Conservation (phyloP, 192 early-diverging fungal genomes). For the Haplosporangium gracile region DNA sequence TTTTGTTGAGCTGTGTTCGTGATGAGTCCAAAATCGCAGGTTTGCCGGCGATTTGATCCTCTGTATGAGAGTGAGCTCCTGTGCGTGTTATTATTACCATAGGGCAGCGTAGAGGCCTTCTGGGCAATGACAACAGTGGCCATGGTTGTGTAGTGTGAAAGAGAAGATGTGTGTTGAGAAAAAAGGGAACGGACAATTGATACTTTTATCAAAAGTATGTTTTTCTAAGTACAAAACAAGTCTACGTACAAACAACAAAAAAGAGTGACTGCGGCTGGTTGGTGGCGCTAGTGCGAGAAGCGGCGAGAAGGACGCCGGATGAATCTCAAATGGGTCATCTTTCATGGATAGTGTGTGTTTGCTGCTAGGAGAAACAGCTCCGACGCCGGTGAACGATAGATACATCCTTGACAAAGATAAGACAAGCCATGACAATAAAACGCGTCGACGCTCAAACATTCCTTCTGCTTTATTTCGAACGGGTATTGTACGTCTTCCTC, state of each 20-base stretch:
- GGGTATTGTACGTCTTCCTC: not conserved
- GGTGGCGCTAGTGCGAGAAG: not conserved
- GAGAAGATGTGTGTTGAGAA: not conserved
- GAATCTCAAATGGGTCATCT: not conserved
- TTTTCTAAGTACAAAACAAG: not conserved
- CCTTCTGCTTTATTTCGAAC: not conserved
- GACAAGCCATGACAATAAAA: not conserved
- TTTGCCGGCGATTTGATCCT: not conserved
- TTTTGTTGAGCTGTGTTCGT: not conserved
- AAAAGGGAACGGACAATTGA: not conserved
- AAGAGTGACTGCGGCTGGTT: conserved; percentile 6
- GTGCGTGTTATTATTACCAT: conserved; percentile 43
- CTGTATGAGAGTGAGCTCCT: not conserved
- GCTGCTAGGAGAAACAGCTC: not conserved
- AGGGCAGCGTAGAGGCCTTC: conserved; percentile 66
- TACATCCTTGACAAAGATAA: not conserved
- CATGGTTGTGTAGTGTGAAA: conserved; percentile 41
- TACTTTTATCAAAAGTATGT: not conserved
- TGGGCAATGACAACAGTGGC: conserved; percentile 68
- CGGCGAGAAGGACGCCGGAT: not conserved
- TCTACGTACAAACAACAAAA: not conserved
- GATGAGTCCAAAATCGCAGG: not conserved
- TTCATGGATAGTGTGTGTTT: not conserved
- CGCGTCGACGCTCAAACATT: not conserved
- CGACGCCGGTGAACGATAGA: not conserved